Evolutionary conservation across 1,284 basidiomycete genomes (phyloP).

Genomic region (Leccinum colubrinum): DNA sequence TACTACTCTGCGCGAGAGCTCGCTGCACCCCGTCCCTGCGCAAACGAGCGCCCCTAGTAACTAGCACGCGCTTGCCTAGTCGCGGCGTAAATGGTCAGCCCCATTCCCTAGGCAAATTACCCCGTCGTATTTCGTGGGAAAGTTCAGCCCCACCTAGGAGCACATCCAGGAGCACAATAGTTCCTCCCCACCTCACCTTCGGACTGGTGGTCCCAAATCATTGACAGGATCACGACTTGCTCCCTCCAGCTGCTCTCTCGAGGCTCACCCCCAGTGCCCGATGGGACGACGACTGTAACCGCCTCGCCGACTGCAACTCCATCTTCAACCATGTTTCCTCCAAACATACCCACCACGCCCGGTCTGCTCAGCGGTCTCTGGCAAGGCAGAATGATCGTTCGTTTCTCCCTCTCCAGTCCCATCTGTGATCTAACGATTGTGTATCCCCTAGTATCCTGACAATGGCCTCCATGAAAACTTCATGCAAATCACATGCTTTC

Average conservation of each 20-base stretch:
- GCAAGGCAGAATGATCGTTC: constrained; percentile 56
- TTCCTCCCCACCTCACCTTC: constrained; percentile 32
- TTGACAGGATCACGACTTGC: constrained; percentile 33
- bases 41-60: too few species aligned
- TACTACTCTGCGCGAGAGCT: too few species aligned
- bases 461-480: constrained; percentile 34
- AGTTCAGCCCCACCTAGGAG: constrained; percentile 48
- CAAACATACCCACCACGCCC: constrained; percentile 47
- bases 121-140: too few species aligned
- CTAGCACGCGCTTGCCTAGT: too few species aligned
- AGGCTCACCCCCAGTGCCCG: constrained; percentile 36
- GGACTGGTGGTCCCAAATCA: constrained; percentile 33
- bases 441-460: constrained; percentile 32
- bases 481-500: constrained; percentile 32
- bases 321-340: constrained; percentile 37
- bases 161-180: constrained; percentile 60
- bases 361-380: constrained; percentile 55
- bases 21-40: too few species aligned
- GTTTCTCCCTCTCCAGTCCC: background rate
- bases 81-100: too few species aligned
- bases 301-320: constrained; percentile 49
- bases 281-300: constrained; percentile 63
- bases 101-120: too few species aligned
- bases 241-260: constrained; percentile 23
- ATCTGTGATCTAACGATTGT: constrained; percentile 14